Evolutionary conservation across 169 alveolate genomes (phyloP).

Genomic region (Cryptosporidium baileyi): DNA sequence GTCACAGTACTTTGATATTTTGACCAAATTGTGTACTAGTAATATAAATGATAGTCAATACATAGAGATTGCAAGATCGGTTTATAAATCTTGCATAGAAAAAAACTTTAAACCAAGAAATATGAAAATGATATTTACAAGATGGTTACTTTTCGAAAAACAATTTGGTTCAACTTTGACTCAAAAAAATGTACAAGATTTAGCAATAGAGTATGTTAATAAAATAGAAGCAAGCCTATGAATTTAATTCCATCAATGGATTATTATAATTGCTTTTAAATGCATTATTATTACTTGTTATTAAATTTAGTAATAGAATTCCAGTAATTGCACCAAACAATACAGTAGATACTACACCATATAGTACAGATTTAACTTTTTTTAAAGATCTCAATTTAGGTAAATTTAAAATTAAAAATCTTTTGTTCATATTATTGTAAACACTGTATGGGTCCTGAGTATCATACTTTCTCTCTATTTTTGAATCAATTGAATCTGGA

Average conservation of each 20-base stretch:
- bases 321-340: slow-evolving; percentile 45
- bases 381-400: slow-evolving; percentile 35
- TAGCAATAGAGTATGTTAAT: slow-evolving; percentile 79
- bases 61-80: slow-evolving; percentile 38
- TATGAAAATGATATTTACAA: slow-evolving; percentile 75
- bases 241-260: slow-evolving; percentile 8
- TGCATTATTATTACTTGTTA: background rate
- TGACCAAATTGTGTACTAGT: background rate
- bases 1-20: slow-evolving; percentile 81
- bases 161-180: slow-evolving; percentile 78
- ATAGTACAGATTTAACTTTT: slow-evolving; percentile 18
- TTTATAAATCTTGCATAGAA: slow-evolving; percentile 3
- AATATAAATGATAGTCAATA: background rate
- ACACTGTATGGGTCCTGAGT: slow-evolving; percentile 47
- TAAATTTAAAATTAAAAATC: slow-evolving; percentile 15
- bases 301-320: background rate
- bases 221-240: slow-evolving; percentile 23
- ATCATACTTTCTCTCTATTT: slow-evolving; percentile 17
- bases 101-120: slow-evolving; percentile 73
- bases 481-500: background rate
- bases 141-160: slow-evolving; percentile 84
- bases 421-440: slow-evolving; percentile 8
- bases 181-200: slow-evolving; percentile 80
- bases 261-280: slow-evolving; percentile 6
- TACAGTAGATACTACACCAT: slow-evolving; percentile 34